phyloP scores from a whole-genome alignment of 202 grass and related monocot species.

The Bolboschoenoplectus hybrid region DNA sequence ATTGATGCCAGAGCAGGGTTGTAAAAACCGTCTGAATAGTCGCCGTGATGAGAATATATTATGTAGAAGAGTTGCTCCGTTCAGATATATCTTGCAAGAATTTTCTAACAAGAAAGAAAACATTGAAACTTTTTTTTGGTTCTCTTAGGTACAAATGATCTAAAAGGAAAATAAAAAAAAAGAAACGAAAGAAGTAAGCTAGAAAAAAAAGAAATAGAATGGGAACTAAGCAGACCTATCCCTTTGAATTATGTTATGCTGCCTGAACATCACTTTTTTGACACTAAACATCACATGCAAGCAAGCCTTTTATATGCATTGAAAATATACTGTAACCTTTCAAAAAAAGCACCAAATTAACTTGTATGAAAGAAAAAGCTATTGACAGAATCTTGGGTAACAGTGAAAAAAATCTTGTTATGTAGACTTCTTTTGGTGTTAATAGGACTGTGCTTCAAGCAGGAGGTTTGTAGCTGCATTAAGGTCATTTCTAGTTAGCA shows the following conservation, averaged over 20 bases:
- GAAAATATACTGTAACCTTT: background rate
- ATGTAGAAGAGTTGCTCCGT: background rate
- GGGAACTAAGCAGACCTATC: background rate
- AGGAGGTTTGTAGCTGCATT: constrained; percentile 81
- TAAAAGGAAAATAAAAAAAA: background rate
- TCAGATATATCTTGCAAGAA: background rate
- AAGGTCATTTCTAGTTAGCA: constrained; percentile 66
- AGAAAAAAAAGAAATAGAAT: background rate
- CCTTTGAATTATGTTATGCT: background rate
- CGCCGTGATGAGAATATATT: background rate
- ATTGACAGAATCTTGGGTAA: background rate
- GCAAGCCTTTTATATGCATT: constrained; percentile 7
- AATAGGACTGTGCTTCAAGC: constrained; percentile 70
- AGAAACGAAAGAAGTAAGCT: background rate
- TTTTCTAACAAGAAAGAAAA: background rate
- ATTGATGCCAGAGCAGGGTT: background rate
- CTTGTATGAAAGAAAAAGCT: background rate
- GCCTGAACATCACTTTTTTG: background rate
- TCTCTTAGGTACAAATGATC: background rate
- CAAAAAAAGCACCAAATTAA: background rate
- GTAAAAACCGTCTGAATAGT: background rate
- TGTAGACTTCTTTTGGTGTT: constrained; percentile 15
- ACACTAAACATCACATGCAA: constrained; percentile 1
- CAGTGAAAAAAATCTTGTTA: background rate
- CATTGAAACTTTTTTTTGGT: background rate